Percentiles rank a stretch among this genome's conserved stretches.
Conservation (phyloP, 352 stramenopile genomes). For the Globisporangium rhizosaccharum region DNA sequence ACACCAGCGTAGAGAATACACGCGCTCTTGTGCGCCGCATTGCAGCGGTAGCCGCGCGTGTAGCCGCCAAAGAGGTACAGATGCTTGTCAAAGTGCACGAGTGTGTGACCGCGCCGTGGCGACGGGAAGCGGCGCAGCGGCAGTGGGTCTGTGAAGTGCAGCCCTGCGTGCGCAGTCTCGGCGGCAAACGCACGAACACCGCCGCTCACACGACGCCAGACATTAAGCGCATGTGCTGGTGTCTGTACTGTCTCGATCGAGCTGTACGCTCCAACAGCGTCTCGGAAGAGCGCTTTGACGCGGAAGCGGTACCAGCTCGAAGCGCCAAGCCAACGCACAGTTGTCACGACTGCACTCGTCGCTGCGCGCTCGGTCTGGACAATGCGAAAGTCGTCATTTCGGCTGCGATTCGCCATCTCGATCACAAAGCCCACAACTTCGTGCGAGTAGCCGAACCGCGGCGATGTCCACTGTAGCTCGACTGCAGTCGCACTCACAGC, state of each 20-base stretch:
- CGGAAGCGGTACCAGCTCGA: slow-evolving; percentile 47
- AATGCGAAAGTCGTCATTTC: slow-evolving; percentile 53
- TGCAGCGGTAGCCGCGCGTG: slow-evolving; percentile 53
- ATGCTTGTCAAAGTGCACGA: slow-evolving; percentile 39
- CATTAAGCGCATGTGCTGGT: slow-evolving; percentile 27
- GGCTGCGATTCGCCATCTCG: slow-evolving; percentile 54
- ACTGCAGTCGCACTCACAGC: slow-evolving; percentile 32
- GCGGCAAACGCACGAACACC: slow-evolving; percentile 27
- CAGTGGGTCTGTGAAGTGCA: slow-evolving; percentile 21
- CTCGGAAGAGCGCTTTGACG: slow-evolving; percentile 39
- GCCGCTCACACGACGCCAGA: slow-evolving; percentile 26
- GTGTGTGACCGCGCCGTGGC: slow-evolving; percentile 50
- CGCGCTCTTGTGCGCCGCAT: slow-evolving; percentile 30
- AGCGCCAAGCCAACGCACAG: slow-evolving; percentile 22
- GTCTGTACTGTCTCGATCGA: slow-evolving; percentile 28
- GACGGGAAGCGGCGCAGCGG: slow-evolving; percentile 39
- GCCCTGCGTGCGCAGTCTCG: slow-evolving; percentile 24
- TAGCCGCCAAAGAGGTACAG: slow-evolving; percentile 67
- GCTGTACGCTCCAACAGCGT: slow-evolving; percentile 32
- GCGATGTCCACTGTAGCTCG: slow-evolving; percentile 30
- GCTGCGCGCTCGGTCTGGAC: slow-evolving; percentile 22
- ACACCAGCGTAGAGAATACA: slow-evolving; percentile 32
- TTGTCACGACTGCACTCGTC: slow-evolving; percentile 11
- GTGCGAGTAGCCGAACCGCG: slow-evolving; percentile 33
- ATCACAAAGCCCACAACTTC: slow-evolving; percentile 42